Percentiles rank a stretch among this genome's conserved stretches.
phyloP scores from a whole-genome alignment of 176 grass and related monocot species.

The Aegilops longissima region DNA sequence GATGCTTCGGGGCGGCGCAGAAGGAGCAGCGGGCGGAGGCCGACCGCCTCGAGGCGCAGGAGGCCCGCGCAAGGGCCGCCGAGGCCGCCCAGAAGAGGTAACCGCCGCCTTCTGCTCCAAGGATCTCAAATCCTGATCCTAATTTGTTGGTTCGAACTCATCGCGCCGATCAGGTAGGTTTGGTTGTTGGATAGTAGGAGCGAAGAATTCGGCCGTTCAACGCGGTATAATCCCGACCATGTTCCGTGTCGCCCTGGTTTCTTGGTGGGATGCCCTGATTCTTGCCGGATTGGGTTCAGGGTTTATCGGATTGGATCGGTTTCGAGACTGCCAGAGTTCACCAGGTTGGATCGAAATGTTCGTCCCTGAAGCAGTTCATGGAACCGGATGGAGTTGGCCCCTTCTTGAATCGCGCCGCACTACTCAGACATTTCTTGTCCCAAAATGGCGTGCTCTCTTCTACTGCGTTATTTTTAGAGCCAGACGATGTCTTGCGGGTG shows the following conservation, averaged over 20 bases:
- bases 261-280: neutral
- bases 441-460: neutral
- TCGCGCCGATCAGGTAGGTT: neutral
- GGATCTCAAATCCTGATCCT: neutral
- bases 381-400: neutral
- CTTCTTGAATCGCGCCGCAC: neutral
- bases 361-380: neutral
- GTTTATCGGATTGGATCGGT: conserved; percentile 10
- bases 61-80: conserved; percentile 77
- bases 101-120: neutral
- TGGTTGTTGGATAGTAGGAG: neutral
- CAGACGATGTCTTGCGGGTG: neutral
- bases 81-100: conserved; percentile 89
- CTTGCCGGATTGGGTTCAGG: neutral
- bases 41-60: conserved; percentile 60
- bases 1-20: conserved; percentile 72
- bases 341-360: neutral
- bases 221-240: neutral
- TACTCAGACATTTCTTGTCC: neutral
- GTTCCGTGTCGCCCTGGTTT: neutral
- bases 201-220: neutral
- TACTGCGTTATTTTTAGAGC: neutral
- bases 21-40: conserved; percentile 49
- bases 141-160: neutral
- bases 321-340: neutral